Conservation (phyloP, 352 stramenopile genomes). For the Phytophthora litchii region DNA sequence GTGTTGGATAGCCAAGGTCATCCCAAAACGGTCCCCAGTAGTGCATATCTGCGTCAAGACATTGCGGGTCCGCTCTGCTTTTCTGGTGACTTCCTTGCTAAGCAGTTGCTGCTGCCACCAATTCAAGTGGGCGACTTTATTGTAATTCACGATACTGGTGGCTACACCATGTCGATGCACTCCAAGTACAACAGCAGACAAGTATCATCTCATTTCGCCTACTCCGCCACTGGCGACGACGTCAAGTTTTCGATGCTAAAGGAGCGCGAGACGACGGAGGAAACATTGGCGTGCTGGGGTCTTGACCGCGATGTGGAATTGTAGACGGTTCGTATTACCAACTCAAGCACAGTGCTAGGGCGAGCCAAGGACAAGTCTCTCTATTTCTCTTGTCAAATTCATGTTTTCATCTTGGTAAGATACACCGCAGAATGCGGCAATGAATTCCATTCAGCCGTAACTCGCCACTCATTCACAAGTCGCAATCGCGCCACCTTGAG, state of each 20-base stretch:
- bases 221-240: constrained; percentile 31
- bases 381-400: constrained; percentile 25
- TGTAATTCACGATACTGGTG: constrained; percentile 89
- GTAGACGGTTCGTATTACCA: constrained; percentile 5
- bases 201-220: constrained; percentile 71
- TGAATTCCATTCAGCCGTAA: constrained; percentile 12
- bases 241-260: constrained; percentile 70
- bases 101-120: constrained; percentile 71
- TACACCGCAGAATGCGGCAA: not conserved
- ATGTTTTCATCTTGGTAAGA: constrained; percentile 13
- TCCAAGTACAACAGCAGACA: constrained; percentile 91
- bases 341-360: not conserved
- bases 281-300: constrained; percentile 77
- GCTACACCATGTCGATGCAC: constrained; percentile 89
- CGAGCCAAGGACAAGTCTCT: constrained; percentile 20
- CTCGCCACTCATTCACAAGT: constrained; percentile 9
- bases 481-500: not conserved
- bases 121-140: constrained; percentile 78
- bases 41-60: constrained; percentile 70
- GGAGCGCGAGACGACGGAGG: constrained; percentile 65
- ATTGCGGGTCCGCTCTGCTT: constrained; percentile 94
- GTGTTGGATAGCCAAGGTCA: constrained; percentile 61
- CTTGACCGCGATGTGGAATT: constrained; percentile 51
- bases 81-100: constrained; percentile 89
- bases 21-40: constrained; percentile 43